Evolutionary conservation across 2,329 filamentous ascomycete species (phyloP).

Genomic region (Colletotrichum incanum): DNA sequence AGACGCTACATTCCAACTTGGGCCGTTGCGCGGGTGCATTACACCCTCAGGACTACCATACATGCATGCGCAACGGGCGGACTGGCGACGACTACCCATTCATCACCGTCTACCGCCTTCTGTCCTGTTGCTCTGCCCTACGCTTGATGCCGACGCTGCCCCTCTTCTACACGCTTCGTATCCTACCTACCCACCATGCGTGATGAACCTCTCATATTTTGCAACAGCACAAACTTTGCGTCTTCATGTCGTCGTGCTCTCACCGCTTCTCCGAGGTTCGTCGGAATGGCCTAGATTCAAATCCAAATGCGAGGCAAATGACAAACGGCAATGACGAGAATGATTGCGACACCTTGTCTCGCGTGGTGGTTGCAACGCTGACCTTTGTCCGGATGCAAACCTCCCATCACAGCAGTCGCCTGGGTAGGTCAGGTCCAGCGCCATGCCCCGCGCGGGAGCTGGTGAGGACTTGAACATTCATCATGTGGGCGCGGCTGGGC

Average conservation of each 20-base stretch:
- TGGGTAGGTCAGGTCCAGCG: constrained; percentile 37
- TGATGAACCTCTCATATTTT: constrained; percentile 27
- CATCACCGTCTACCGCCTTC: constrained; percentile 28
- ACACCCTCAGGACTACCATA: not conserved
- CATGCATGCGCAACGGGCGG: constrained; percentile 17
- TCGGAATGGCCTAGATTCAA: constrained; percentile 20
- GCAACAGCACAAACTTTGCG: constrained; percentile 20
- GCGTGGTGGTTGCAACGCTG: constrained; percentile 42
- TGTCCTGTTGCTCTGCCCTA: constrained; percentile 18
- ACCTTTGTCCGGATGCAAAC: constrained; percentile 14
- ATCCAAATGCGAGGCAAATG: constrained; percentile 3
- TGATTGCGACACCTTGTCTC: constrained; percentile 38
- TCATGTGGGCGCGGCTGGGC: constrained; percentile 32
- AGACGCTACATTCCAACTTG: constrained; percentile 31
- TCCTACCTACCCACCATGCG: constrained; percentile 14
- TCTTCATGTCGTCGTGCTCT: constrained; percentile 16
- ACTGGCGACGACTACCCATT: constrained; percentile 15
- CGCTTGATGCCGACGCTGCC: constrained; percentile 47
- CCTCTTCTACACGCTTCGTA: constrained; percentile 25
- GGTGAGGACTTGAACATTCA: constrained; percentile 21
- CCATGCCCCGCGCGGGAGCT: constrained; percentile 36
- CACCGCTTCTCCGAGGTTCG: constrained; percentile 31
- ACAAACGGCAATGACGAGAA: constrained; percentile 3
- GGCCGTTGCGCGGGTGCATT: constrained; percentile 9
- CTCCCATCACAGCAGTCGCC: constrained; percentile 14